A percentile compares a stretch with the other conserved stretches of the same genome.
Evolutionary conservation across 768 basidiomycete genomes (phyloP).

Genomic region (Gloeophyllum trabeum): DNA sequence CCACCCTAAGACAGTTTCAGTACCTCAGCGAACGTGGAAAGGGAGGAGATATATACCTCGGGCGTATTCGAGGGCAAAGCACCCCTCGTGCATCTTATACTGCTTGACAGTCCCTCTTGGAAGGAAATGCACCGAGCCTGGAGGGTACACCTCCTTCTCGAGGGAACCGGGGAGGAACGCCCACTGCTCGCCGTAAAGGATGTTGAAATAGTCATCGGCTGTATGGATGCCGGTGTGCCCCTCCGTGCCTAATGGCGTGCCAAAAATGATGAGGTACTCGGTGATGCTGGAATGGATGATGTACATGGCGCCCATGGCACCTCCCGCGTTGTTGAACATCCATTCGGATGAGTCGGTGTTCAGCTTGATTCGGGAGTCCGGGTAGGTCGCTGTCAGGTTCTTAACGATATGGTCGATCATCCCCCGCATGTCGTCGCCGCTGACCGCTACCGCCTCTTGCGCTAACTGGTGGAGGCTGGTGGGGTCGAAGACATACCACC

Average conservation of each 20-base stretch:
- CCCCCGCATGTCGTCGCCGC: conserved; percentile 51
- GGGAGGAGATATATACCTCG: conserved; percentile 42
- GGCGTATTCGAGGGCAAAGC: conserved; percentile 93
- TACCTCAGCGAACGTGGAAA: conserved; percentile 1
- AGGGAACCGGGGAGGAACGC: conserved; percentile 77
- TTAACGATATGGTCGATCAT: conserved; percentile 77
- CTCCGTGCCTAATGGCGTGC: conserved; percentile 93
- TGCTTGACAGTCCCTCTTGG: conserved; percentile 83
- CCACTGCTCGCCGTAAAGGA: conserved; percentile 90
- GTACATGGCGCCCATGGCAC: conserved; percentile 98
- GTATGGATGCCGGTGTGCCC: conserved; percentile 92
- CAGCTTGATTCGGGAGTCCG: conserved; percentile 41
- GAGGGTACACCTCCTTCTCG: conserved; percentile 74
- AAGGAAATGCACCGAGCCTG: conserved; percentile 81
- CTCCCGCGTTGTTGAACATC: conserved; percentile 96
- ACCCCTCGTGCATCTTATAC: conserved; percentile 96
- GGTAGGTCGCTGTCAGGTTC: conserved; percentile 69
- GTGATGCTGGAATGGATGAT: conserved; percentile 94
- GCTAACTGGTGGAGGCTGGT: conserved; percentile 60
- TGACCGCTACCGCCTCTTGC: conserved; percentile 56
- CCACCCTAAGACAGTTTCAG: conserved; percentile 56
- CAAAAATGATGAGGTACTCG: conserved; percentile 94
- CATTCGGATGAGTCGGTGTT: conserved; percentile 63
- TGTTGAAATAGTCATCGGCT: conserved; percentile 97
- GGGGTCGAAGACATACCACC: conserved; percentile 84